Evolutionary conservation across 2,329 filamentous ascomycete species (phyloP).

Genomic region (Cercospora berteroae): DNA sequence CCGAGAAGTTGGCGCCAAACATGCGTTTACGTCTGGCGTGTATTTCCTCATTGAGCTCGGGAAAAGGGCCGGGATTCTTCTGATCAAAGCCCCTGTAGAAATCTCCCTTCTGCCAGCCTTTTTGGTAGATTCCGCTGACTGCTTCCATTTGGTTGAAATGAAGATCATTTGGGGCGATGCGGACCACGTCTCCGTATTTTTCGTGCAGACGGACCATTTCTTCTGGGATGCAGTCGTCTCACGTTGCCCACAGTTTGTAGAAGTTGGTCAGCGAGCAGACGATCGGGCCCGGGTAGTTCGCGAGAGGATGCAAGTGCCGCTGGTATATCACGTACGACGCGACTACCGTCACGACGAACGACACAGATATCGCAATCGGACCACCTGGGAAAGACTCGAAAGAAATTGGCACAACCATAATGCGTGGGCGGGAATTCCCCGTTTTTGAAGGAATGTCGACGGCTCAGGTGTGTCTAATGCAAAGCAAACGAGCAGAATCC

Average conservation of each 20-base stretch:
- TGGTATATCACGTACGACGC: not conserved
- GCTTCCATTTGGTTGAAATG: not conserved
- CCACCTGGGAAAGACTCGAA: not conserved
- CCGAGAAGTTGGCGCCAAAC: not conserved
- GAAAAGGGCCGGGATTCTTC: not conserved
- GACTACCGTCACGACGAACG: not conserved
- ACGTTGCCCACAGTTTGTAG: not conserved
- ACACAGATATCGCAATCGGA: not conserved
- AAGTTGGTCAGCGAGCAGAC: constrained; percentile 12
- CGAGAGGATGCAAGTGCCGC: constrained; percentile 33
- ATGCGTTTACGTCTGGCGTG: constrained; percentile 2
- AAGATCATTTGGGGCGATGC: constrained; percentile 16
- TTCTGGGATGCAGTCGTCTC: not conserved
- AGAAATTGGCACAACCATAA: not conserved
- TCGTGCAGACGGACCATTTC: constrained; percentile 4
- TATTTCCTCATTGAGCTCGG: not conserved
- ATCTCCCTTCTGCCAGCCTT: constrained; percentile 2
- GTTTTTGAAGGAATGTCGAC: too few species aligned
- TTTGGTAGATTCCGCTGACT: constrained; percentile 6
- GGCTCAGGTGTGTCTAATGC: not conserved
- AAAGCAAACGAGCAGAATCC: not conserved
- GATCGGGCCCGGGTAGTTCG: constrained; percentile 43
- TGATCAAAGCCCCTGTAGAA: constrained; percentile 6
- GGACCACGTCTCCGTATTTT: constrained; percentile 19
- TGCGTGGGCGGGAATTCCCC: too few species aligned